Percentiles rank a stretch among this genome's conserved stretches.
Conservation (phyloP, 2,329 filamentous ascomycete species). For the Hypoxylon sp. region DNA sequence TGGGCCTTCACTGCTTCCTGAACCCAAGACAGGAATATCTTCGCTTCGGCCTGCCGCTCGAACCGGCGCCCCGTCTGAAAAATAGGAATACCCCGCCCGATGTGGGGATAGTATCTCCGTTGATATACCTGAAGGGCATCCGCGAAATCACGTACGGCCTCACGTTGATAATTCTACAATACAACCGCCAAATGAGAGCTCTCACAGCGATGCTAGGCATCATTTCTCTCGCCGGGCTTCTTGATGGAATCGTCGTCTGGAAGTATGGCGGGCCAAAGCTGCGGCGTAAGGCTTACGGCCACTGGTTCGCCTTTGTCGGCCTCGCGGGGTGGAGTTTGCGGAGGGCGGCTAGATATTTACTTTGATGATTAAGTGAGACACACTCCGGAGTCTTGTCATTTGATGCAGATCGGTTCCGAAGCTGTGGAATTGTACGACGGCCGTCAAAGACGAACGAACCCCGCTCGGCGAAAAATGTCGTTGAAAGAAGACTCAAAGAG, state of each 20-base stretch:
- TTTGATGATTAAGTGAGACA: too few species aligned
- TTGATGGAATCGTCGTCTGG: constrained; percentile 19
- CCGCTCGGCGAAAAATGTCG: constrained; percentile 13
- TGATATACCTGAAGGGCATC: constrained; percentile 25
- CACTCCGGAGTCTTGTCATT: neutral
- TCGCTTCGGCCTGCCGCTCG: constrained; percentile 26
- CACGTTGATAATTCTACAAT: constrained; percentile 7
- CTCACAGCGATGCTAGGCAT: constrained; percentile 15
- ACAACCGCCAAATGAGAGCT: constrained; percentile 14
- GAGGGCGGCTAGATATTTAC: too few species aligned
- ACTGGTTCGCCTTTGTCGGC: too few species aligned
- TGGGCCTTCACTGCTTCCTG: constrained; percentile 27
- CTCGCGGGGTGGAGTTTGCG: too few species aligned
- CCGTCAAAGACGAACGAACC: constrained; percentile 4
- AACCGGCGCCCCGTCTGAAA: constrained; percentile 1
- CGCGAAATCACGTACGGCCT: constrained; percentile 25
- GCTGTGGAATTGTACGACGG: constrained; percentile 21
- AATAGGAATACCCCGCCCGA: too few species aligned
- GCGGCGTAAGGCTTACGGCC: too few species aligned
- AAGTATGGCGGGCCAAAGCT: too few species aligned
- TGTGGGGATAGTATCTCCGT: constrained; percentile 11
- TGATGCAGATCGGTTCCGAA: constrained; percentile 7
- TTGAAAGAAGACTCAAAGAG: constrained; percentile 15
- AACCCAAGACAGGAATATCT: constrained; percentile 20
- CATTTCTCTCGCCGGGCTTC: constrained; percentile 15